Base-by-base conservation (phyloP, 495 filamentous ascomycete genomes). In the Hyaloscypha variabilis region DNA sequence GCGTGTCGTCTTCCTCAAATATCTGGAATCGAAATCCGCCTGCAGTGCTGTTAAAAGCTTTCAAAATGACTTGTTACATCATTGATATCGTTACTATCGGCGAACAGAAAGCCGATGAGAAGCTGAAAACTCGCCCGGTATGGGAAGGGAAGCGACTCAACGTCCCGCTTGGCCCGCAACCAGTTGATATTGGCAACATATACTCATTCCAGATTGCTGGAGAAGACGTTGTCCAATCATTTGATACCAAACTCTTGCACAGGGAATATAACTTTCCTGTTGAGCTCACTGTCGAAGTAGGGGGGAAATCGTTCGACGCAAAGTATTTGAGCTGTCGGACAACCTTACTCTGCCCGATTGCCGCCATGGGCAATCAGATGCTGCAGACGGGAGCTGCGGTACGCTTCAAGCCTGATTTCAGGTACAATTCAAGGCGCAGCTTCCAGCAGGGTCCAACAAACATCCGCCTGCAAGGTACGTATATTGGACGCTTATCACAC, bases 141-240 rank as follows among this genome's bases (percentile, higher is more conserved):
- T 39, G 30, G 21, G 57, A 59, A 23, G 57, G 26, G 8, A 59
- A 59, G 19, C 23, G 57, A 24, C 28, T 59, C 14, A 59, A 42
- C 21, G 25, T 46, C 6, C 57, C 57, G 19, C 14, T 59, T 6
- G 24, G 30, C 10, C 13, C 30, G 21, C 13, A 25, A 13, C 26
- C 11, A 24, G 34, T 59, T 59, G 31, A 59, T 23, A 24, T 59
- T n/a, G 57, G 57, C 3, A 28, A 59, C 6, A 11, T 39, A 6
- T 59, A 21, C 31, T 25, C 57, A 2, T 25, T 59, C 13, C 19
- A 24, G 21, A 14, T 59, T 21, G 29, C 3, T 2, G 57, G 57
- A 6, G 30, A 36, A 0, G 34, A 39, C 3, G 46, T 59, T 23
- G 19, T 59, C 3, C 57, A 28, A 21, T 36, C 28, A 4, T 59